Evolutionary conservation across 2,329 filamentous ascomycete species (phyloP).

Genomic region (Aspergillus pseudonomiae): DNA sequence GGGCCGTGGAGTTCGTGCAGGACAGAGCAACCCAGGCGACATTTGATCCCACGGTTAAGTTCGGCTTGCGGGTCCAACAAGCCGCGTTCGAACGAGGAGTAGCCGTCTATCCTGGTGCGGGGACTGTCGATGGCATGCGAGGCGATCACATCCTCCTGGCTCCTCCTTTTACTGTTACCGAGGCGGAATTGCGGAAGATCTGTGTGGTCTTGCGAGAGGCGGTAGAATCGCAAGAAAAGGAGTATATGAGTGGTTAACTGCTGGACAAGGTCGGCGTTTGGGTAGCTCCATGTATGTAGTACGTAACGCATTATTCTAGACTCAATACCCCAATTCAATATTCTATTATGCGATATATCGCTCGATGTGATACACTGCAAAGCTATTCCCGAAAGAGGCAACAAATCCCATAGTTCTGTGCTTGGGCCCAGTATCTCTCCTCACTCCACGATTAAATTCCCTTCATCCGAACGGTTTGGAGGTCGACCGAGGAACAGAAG

Average conservation of each 20-base stretch:
- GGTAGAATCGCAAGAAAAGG: neutral
- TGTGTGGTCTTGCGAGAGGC: neutral
- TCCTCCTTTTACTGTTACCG: neutral
- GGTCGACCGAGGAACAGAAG: no score
- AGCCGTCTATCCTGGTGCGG: constrained; percentile 4
- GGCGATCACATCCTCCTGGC: constrained; percentile 3
- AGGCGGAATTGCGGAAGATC: neutral
- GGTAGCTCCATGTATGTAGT: neutral
- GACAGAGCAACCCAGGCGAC: neutral
- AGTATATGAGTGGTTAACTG: neutral
- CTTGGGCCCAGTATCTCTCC: neutral
- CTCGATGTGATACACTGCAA: neutral
- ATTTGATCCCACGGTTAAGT: constrained; percentile 1
- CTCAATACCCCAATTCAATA: neutral
- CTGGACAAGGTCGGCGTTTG: neutral
- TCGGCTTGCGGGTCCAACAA: neutral
- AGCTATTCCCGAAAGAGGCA: neutral
- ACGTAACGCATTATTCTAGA: neutral
- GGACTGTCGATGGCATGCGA: neutral
- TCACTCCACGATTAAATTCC: neutral
- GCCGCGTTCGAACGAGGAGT: constrained; percentile 1
- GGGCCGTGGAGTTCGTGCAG: constrained; percentile 10
- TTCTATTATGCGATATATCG: no score
- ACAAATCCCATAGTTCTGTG: neutral
- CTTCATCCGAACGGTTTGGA: neutral